Evolutionary conservation across 768 basidiomycete genomes (phyloP).

Genomic region (Albatrellus ellisii): DNA sequence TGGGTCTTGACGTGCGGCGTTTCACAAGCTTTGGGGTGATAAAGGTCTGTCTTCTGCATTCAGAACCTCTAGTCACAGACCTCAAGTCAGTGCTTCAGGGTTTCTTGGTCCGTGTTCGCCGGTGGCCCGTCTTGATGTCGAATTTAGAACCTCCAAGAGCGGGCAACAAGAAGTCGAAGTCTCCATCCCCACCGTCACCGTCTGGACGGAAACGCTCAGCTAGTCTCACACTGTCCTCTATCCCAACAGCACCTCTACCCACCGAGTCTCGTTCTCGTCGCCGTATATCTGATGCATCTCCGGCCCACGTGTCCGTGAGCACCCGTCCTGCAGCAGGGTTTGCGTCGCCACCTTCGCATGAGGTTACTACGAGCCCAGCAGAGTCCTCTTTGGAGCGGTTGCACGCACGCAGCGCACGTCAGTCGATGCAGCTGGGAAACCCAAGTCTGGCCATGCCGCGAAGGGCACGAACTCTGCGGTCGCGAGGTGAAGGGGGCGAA

Average conservation of each 20-base stretch:
- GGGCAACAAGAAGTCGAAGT: slow-evolving; percentile 3
- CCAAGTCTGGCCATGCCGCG: not conserved
- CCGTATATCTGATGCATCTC: slow-evolving; percentile 6
- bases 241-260: not conserved
- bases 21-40: slow-evolving; percentile 97
- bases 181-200: slow-evolving; percentile 10
- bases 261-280: not conserved
- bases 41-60: slow-evolving; percentile 40
- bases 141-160: slow-evolving; percentile 3
- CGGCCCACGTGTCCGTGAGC: slow-evolving; percentile 2
- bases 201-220: slow-evolving; percentile 11
- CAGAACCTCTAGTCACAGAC: not conserved
- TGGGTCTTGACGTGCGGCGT: slow-evolving; percentile 84
- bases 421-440: slow-evolving; percentile 1
- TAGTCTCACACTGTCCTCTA: slow-evolving; percentile 7
- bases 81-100: slow-evolving; percentile 24
- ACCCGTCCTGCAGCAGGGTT: slow-evolving; percentile 5
- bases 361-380: slow-evolving; percentile 1
- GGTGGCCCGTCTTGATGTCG: slow-evolving; percentile 73
- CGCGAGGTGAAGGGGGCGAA: slow-evolving; percentile 2
- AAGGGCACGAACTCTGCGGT: not conserved
- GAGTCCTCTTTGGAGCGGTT: slow-evolving; percentile 8
- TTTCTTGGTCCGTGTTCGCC: slow-evolving; percentile 83
- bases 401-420: slow-evolving; percentile 4
- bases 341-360: slow-evolving; percentile 8